A percentile compares a stretch with the other conserved stretches of the same genome.
Evolutionary conservation across 2,329 filamentous ascomycete species (phyloP).

Genomic region (Talaromyces sp.): DNA sequence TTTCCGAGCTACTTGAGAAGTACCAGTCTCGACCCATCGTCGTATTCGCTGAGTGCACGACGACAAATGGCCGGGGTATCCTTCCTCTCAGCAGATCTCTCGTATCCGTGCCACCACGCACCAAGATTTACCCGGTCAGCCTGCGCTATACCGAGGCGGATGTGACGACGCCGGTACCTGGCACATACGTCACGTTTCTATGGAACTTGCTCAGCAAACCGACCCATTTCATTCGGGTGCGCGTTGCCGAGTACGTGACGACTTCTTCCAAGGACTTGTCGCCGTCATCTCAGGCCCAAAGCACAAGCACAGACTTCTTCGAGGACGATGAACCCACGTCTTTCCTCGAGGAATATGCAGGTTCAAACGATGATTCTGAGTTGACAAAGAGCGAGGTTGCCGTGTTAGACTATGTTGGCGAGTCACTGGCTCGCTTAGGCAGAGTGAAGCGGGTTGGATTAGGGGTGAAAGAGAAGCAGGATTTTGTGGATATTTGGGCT

Average conservation of each 20-base stretch:
- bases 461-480: slow-evolving; percentile 76
- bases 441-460: slow-evolving; percentile 86
- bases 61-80: slow-evolving; percentile 89
- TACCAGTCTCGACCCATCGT: slow-evolving; percentile 76
- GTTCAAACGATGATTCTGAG: slow-evolving; percentile 27
- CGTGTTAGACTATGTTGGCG: slow-evolving; percentile 75
- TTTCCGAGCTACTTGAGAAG: slow-evolving; percentile 62
- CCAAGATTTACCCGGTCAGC: slow-evolving; percentile 85
- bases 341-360: slow-evolving; percentile 16
- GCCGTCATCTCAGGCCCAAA: slow-evolving; percentile 42
- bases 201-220: slow-evolving; percentile 84
- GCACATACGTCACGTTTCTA: slow-evolving; percentile 68
- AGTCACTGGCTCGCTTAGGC: slow-evolving; percentile 81
- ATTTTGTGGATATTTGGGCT: slow-evolving; percentile 73
- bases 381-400: slow-evolving; percentile 60
- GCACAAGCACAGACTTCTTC: slow-evolving; percentile 30
- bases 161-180: slow-evolving; percentile 85
- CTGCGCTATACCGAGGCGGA: slow-evolving; percentile 85
- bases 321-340: slow-evolving; percentile 3
- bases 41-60: slow-evolving; percentile 90
- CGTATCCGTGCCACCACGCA: slow-evolving; percentile 59
- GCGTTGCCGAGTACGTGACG: slow-evolving; percentile 73
- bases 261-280: slow-evolving; percentile 33
- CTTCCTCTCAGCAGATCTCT: slow-evolving; percentile 78
- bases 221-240: slow-evolving; percentile 85